Evolutionary conservation across 306 rosid genomes (phyloP).

Genomic region (Castanospermum australe): DNA sequence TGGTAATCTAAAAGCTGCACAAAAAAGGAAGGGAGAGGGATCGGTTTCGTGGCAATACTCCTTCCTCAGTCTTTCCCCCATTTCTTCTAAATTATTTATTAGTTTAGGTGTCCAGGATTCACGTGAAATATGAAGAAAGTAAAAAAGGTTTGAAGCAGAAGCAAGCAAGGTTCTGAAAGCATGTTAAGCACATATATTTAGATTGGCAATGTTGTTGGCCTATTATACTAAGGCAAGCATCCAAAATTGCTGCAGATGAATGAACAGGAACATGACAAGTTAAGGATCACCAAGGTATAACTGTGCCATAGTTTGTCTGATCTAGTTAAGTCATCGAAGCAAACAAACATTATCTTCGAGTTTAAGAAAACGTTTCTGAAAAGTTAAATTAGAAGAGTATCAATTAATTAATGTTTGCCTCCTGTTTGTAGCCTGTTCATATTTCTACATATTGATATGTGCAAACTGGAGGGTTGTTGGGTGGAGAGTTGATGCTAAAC

Average conservation of each 20-base stretch:
- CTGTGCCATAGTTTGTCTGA: background rate
- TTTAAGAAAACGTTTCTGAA: constrained; percentile 41
- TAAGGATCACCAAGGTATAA: constrained; percentile 37
- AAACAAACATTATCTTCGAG: background rate
- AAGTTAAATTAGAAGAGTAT: constrained; percentile 29
- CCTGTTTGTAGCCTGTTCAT: constrained; percentile 9
- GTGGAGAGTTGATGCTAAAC: constrained; percentile 18
- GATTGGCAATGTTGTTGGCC: constrained; percentile 19
- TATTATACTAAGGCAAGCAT: constrained; percentile 32
- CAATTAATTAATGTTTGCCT: constrained; percentile 38
- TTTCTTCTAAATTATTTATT: background rate
- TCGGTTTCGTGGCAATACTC: background rate
- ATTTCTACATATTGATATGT: background rate
- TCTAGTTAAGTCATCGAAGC: constrained; percentile 20
- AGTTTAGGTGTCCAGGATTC: background rate
- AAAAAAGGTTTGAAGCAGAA: constrained; percentile 1
- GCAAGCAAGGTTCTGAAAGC: background rate
- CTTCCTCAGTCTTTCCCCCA: background rate
- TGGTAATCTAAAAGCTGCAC: background rate
- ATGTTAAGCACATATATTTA: background rate
- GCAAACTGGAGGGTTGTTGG: background rate
- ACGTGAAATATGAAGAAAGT: background rate
- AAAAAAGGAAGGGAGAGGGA: background rate
- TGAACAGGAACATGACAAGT: constrained; percentile 31
- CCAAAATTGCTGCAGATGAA: constrained; percentile 20